Evolutionary conservation across 1,139 yeast species (phyloP).

Genomic region (Yamadazyma epiphylla): DNA sequence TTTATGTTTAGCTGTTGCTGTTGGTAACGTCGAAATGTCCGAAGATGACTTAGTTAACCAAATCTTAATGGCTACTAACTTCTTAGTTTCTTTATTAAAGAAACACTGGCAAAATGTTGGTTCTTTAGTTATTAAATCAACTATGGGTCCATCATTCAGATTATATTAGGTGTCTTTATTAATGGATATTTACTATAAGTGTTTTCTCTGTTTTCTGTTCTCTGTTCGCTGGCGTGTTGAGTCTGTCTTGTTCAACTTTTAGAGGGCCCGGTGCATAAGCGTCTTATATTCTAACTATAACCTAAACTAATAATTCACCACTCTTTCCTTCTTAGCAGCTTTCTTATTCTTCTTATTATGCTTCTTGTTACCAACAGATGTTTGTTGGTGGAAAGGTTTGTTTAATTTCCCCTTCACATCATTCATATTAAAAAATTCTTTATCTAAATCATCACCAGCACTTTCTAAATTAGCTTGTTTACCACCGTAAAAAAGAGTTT

Average conservation of each 20-base stretch:
- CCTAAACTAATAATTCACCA: slow-evolving; percentile 31
- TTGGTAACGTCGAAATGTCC: slow-evolving; percentile 99
- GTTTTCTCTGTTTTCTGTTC: no score
- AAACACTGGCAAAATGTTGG: slow-evolving; percentile 99
- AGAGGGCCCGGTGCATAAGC: no score
- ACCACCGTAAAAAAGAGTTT: slow-evolving; percentile 64
- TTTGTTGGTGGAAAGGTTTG: slow-evolving; percentile 69
- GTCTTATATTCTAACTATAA: no score
- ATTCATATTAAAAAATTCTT: slow-evolving; percentile 74
- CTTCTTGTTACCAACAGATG: slow-evolving; percentile 49
- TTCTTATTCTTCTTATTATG: slow-evolving; percentile 79
- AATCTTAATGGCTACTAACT: slow-evolving; percentile 98
- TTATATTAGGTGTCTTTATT: slow-evolving; percentile 65
- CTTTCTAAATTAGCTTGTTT: slow-evolving; percentile 74
- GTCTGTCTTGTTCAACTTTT: no score
- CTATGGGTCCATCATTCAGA: slow-evolving; percentile 99
- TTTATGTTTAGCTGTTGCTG: slow-evolving; percentile 86
- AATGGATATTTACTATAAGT: background rate
- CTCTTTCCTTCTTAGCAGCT: slow-evolving; percentile 46
- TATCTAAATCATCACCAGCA: slow-evolving; percentile 77
- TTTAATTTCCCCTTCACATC: slow-evolving; percentile 59
- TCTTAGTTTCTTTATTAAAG: slow-evolving; percentile 98
- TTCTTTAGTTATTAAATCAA: slow-evolving; percentile 96
- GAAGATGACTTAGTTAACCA: slow-evolving; percentile 96
- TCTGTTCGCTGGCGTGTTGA: no score